Percentiles rank a stretch among this genome's conserved stretches.
Evolutionary conservation across 2,329 filamentous ascomycete species (phyloP).

Genomic region (Plectosphaerella plurivora): DNA sequence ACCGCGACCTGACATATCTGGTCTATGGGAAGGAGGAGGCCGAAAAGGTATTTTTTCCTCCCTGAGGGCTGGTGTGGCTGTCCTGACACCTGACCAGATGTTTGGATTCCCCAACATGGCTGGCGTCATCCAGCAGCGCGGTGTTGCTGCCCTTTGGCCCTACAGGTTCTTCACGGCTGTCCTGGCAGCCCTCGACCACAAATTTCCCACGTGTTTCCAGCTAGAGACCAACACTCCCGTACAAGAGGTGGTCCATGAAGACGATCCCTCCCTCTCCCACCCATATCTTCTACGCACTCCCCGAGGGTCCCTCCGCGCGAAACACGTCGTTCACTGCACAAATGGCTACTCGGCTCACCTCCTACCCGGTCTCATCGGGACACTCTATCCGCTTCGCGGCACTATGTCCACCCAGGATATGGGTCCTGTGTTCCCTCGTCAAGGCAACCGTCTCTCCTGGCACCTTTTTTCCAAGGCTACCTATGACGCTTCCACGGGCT

Average conservation of each 20-base stretch:
- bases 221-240: constrained; percentile 1
- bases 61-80: background rate
- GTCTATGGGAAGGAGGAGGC: background rate
- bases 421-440: background rate
- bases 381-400: background rate
- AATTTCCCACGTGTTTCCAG: background rate
- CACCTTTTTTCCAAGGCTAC: background rate
- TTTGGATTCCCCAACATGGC: background rate
- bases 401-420: background rate
- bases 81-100: background rate
- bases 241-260: background rate
- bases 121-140: background rate
- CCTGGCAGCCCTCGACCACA: constrained; percentile 18
- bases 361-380: background rate
- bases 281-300: background rate
- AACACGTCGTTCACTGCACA: background rate
- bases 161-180: constrained; percentile 15
- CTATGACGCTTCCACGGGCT: background rate
- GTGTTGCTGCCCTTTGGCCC: background rate
- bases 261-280: background rate
- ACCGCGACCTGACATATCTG: background rate
- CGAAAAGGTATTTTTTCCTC: background rate
- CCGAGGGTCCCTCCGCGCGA: background rate
- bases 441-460: background rate
- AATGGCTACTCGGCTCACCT: constrained; percentile 1